Conservation (phyloP, 1,139 yeast species). For the Hemisphaericaspora xylanilytica region DNA sequence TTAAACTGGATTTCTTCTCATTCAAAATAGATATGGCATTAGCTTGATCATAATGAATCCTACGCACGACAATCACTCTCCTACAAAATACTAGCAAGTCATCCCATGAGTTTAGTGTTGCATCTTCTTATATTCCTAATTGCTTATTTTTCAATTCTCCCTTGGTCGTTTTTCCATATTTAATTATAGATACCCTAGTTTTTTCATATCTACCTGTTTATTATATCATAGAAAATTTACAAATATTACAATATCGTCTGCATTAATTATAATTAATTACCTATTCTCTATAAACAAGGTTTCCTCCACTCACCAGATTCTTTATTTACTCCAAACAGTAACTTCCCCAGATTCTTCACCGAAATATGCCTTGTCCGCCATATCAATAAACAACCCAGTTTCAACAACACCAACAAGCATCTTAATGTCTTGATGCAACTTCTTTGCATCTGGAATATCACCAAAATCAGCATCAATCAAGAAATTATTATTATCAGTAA, state of each 20-base stretch:
- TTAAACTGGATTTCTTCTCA: conserved; percentile 72
- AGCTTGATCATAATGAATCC: too few relatives aligned
- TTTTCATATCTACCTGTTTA: too few relatives aligned
- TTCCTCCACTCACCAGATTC: too few relatives aligned
- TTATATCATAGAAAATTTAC: too few relatives aligned
- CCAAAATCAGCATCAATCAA: conserved; percentile 95
- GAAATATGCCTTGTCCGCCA: conserved; percentile 80
- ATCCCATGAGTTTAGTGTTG: too few relatives aligned
- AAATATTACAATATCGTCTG: background rate
- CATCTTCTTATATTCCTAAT: background rate
- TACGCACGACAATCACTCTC: too few relatives aligned
- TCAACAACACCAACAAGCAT: conserved; percentile 91
- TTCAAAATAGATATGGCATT: conserved; percentile 30
- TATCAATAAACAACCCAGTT: conserved; percentile 78
- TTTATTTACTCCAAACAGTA: conserved; percentile 14
- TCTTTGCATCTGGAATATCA: conserved; percentile 56
- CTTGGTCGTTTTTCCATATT: background rate
- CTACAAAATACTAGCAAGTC: too few relatives aligned
- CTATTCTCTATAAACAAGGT: background rate
- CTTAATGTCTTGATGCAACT: conserved; percentile 66
- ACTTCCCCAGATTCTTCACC: conserved; percentile 80
- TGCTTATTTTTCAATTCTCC: background rate
- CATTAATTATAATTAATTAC: background rate
- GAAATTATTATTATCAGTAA: conserved; percentile 94
- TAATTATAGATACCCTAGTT: background rate